Evolutionary conservation across 176 grass and related monocot genomes (phyloP).

Genomic region (Triticum dicoccoides): DNA sequence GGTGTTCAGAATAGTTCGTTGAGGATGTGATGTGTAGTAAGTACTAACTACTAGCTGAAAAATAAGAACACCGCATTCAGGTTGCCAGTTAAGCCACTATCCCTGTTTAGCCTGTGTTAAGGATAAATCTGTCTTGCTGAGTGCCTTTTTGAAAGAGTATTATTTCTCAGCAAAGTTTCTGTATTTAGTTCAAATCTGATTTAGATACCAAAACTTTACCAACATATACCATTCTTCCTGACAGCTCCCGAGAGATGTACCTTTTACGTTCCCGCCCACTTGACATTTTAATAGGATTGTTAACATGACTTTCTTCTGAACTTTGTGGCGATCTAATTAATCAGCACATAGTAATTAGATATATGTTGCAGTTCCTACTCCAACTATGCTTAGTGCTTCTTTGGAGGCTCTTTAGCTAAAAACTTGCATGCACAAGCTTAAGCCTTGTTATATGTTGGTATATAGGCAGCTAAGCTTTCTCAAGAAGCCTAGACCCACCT

Average conservation of each 20-base stretch:
- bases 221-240: not conserved
- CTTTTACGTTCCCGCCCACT: constrained; percentile 1
- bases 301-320: not conserved
- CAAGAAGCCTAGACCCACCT: not conserved
- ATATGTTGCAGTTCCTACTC: not conserved
- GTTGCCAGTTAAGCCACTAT: not conserved
- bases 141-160: not conserved
- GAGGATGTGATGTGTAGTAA: constrained; percentile 5
- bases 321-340: not conserved
- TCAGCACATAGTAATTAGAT: not conserved
- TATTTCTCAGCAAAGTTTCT: not conserved
- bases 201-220: not conserved
- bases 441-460: not conserved
- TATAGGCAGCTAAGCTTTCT: not conserved
- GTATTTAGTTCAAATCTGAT: not conserved
- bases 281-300: not conserved
- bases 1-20: constrained; percentile 8
- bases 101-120: not conserved
- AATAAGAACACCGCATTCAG: not conserved
- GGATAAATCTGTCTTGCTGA: constrained; percentile 14
- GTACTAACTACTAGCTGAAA: not conserved
- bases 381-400: not conserved
- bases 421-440: not conserved
- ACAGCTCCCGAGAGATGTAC: not conserved
- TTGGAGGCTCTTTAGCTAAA: not conserved